Conservation (phyloP, 345 rosid species). For the Trapa incisa region DNA sequence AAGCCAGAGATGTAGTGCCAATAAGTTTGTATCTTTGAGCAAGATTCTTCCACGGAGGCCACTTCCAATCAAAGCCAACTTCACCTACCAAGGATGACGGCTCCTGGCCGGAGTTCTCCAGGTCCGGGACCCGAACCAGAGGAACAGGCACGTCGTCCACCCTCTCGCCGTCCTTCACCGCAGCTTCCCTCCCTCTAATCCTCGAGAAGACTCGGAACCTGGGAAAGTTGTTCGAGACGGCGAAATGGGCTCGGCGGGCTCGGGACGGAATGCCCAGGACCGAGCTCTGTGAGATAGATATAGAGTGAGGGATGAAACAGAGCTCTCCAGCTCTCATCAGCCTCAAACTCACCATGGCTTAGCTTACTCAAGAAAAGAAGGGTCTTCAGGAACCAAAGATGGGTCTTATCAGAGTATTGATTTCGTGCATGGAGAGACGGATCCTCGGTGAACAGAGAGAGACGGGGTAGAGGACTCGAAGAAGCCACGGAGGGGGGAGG, state of each 20-base stretch:
- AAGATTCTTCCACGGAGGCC: constrained; percentile 76
- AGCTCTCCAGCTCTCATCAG: constrained; percentile 28
- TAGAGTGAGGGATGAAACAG: constrained; percentile 22
- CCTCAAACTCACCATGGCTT: constrained; percentile 38
- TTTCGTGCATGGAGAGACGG: not conserved
- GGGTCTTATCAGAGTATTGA: not conserved
- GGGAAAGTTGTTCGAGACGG: constrained; percentile 11
- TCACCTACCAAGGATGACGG: constrained; percentile 14
- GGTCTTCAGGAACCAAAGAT: not conserved
- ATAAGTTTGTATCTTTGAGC: constrained; percentile 73
- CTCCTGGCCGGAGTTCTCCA: constrained; percentile 11
- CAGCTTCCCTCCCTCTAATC: constrained; percentile 45
- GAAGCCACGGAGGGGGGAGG: constrained; percentile 39
- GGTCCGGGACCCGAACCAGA: constrained; percentile 23
- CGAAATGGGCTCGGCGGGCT: constrained; percentile 7
- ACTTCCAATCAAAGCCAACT: constrained; percentile 39
- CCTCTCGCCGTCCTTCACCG: constrained; percentile 28
- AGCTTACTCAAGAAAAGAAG: not conserved
- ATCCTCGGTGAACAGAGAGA: not conserved
- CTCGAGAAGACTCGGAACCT: constrained; percentile 40
- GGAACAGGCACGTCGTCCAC: constrained; percentile 20
- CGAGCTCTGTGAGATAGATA: constrained; percentile 19
- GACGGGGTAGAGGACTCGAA: constrained; percentile 19
- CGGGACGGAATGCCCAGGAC: constrained; percentile 15
- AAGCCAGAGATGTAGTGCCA: constrained; percentile 81